A percentile compares a stretch with the other conserved stretches of the same genome.
These are phyloP conservation scores for Alternaria postmessia DNA, from an alignment of 2,329 filamentous ascomycete species.

Conservation along the genomic window DNA sequence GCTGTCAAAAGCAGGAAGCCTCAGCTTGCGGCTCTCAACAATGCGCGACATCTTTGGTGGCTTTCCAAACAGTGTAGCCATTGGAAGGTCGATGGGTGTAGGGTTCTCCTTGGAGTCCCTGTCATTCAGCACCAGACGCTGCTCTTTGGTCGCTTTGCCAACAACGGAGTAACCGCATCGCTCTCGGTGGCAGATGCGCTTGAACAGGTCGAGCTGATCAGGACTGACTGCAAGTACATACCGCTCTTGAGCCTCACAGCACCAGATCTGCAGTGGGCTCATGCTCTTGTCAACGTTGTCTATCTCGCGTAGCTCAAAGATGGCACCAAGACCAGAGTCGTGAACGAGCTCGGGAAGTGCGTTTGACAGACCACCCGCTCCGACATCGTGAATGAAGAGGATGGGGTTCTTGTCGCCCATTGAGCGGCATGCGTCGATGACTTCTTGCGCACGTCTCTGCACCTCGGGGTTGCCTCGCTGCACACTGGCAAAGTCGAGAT, in stretches of 20 bases:
- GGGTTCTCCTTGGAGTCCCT: slow-evolving; percentile 77
- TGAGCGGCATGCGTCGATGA: slow-evolving; percentile 92
- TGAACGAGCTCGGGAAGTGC: slow-evolving; percentile 90
- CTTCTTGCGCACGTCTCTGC: slow-evolving; percentile 93
- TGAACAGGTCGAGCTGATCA: slow-evolving; percentile 77
- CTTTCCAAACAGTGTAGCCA: slow-evolving; percentile 88
- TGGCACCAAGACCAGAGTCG: slow-evolving; percentile 88
- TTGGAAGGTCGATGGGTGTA: slow-evolving; percentile 85
- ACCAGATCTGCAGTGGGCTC: slow-evolving; percentile 98
- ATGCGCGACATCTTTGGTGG: slow-evolving; percentile 80
- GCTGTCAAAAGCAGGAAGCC: slow-evolving; percentile 76
- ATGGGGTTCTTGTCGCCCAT: slow-evolving; percentile 88
- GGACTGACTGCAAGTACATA: slow-evolving; percentile 91
- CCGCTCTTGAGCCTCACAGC: slow-evolving; percentile 94
- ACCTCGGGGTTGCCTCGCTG: slow-evolving; percentile 98
- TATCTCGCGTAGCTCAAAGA: slow-evolving; percentile 92
- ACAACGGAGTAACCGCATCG: slow-evolving; percentile 93
- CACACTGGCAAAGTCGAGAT: slow-evolving; percentile 96
- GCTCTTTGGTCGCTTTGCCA: slow-evolving; percentile 76
- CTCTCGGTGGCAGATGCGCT: slow-evolving; percentile 77
- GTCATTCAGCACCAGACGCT: slow-evolving; percentile 82
- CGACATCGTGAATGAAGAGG: slow-evolving; percentile 96
- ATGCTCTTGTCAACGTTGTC: slow-evolving; percentile 90
- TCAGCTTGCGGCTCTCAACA: slow-evolving; percentile 73
- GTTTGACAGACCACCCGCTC: slow-evolving; percentile 85